phyloP scores from a whole-genome alignment of 148 eudicot species.

The Polygonum aviculare region DNA sequence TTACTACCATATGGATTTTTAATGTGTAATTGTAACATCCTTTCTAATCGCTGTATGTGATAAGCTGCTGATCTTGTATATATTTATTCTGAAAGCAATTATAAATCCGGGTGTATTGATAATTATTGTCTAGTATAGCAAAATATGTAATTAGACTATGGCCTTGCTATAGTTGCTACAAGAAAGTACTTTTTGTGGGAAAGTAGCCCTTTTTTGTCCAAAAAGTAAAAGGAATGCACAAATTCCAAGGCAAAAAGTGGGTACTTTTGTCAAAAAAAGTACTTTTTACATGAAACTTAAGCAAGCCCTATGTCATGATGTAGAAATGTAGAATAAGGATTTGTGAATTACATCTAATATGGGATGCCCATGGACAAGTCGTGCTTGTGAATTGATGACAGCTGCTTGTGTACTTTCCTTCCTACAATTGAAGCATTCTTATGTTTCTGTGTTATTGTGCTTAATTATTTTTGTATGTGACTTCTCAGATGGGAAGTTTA shows the following conservation, averaged over 20 bases:
- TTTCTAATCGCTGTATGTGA: not conserved
- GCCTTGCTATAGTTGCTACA: too few relatives aligned
- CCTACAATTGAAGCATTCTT: not conserved
- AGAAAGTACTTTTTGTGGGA: too few relatives aligned
- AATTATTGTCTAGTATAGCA: not conserved
- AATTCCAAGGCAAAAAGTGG: too few relatives aligned
- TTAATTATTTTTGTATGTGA: not conserved
- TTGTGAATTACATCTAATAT: not conserved
- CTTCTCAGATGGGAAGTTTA: too few relatives aligned
- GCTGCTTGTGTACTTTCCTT: not conserved
- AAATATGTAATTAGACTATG: not conserved
- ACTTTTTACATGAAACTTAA: too few relatives aligned
- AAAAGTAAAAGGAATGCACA: too few relatives aligned
- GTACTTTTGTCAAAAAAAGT: too few relatives aligned
- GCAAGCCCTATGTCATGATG: not conserved
- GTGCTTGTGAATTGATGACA: not conserved
- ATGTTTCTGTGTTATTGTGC: not conserved
- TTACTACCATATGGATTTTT: not conserved
- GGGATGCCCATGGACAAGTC: not conserved
- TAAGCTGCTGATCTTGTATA: not conserved
- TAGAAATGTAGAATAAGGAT: conserved; percentile 1
- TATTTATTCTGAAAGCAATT: not conserved
- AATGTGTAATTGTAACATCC: not conserved
- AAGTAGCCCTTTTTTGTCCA: too few relatives aligned
- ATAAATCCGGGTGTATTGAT: not conserved